Percentiles rank a stretch among this genome's conserved stretches.
These are phyloP conservation scores for Populus hybrid DNA, from an alignment of 441 rosid species.

Conservation along the genomic window DNA sequence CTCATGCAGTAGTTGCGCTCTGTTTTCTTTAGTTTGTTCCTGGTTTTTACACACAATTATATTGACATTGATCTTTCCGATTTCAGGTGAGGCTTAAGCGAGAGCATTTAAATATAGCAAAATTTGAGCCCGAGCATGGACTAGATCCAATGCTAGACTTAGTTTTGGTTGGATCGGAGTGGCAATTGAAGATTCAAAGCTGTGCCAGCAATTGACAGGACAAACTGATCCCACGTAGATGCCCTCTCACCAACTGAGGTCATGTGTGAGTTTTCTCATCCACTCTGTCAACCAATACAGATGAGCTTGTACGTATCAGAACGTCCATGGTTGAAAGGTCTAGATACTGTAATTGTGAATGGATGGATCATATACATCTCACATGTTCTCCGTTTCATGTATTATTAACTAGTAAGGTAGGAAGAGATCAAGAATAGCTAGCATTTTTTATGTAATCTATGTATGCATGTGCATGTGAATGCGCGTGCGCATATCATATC, in stretches of 20 bases:
- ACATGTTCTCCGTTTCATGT: not conserved
- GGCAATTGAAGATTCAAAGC: constrained; percentile 97
- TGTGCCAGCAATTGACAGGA: constrained; percentile 99
- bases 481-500: not conserved
- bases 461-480: not conserved
- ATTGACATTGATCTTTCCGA: constrained; percentile 18
- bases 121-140: constrained; percentile 94
- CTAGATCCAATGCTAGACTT: constrained; percentile 91
- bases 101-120: constrained; percentile 89
- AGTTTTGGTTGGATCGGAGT: constrained; percentile 96
- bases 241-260: constrained; percentile 94
- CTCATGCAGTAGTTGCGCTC: not conserved
- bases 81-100: constrained; percentile 87
- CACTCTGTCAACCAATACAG: not conserved
- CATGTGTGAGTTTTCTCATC: constrained; percentile 3
- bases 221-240: constrained; percentile 90
- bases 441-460: not conserved
- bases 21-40: constrained; percentile 7
- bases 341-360: not conserved
- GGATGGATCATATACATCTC: not conserved
- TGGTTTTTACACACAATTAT: constrained; percentile 4
- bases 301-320: constrained; percentile 4
- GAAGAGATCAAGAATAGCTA: not conserved
- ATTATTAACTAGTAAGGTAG: not conserved
- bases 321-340: not conserved